A percentile compares a stretch with the other conserved stretches of the same genome.
These are phyloP conservation scores for Cercospora canescens DNA, from an alignment of 2,329 filamentous ascomycete species.

Conservation along the genomic window DNA sequence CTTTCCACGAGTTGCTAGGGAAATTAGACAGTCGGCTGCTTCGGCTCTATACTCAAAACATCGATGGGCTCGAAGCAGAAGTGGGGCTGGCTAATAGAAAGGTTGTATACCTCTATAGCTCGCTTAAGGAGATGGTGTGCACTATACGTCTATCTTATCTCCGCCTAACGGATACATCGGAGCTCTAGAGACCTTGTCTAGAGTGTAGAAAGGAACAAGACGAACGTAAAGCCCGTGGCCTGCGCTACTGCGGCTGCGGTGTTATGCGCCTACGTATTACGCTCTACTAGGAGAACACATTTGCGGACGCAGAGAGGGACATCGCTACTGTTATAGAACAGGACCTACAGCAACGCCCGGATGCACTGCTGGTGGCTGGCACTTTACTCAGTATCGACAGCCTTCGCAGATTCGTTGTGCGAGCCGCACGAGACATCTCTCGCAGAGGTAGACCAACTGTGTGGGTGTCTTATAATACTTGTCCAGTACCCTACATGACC, in stretches of 20 bases:
- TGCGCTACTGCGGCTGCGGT: not conserved
- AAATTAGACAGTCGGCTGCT: not conserved
- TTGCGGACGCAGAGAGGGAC: not conserved
- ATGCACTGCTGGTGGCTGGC: not conserved
- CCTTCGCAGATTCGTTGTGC: not conserved
- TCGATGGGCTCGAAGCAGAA: not conserved
- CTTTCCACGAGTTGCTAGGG: not conserved
- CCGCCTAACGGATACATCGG: not conserved
- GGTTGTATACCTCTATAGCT: not conserved
- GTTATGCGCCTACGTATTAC: constrained; percentile 3
- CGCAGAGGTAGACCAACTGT: not conserved
- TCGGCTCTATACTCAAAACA: constrained; percentile 5
- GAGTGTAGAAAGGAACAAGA: not conserved
- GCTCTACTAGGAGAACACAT: constrained; percentile 2
- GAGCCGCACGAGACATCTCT: not conserved
- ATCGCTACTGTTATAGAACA: not conserved
- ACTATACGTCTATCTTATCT: not conserved
- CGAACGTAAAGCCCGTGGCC: not conserved
- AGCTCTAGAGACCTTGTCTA: not conserved
- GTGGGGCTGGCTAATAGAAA: not conserved
- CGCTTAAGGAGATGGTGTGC: not conserved
- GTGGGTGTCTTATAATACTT: not conserved
- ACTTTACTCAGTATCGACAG: not conserved
- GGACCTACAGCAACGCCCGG: not conserved
- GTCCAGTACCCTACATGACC: not conserved